Evolutionary conservation across 106 monocot genomes (phyloP).

Genomic region (Ottelia alismoides): DNA sequence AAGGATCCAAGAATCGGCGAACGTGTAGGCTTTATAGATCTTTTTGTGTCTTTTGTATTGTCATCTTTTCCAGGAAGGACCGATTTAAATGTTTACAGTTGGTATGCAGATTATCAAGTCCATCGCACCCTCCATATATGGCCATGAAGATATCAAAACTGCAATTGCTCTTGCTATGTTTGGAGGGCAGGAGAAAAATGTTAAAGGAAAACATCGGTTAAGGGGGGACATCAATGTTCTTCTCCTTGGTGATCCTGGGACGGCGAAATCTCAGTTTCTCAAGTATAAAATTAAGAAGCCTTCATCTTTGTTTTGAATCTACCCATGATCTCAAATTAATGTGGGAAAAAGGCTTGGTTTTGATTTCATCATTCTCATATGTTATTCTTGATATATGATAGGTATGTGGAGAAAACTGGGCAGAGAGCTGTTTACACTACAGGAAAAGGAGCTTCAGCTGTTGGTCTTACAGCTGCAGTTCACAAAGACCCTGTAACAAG

Average conservation of each 20-base stretch:
- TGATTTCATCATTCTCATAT: no score
- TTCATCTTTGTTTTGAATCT: no score
- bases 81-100: no score
- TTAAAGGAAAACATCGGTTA: conserved; percentile 91
- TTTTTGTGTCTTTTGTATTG: not conserved
- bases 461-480: conserved; percentile 95
- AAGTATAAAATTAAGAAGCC: conserved; percentile 95
- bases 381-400: conserved; percentile 6
- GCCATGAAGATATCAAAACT: conserved; percentile 96
- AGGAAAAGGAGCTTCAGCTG: conserved; percentile 98
- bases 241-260: conserved; percentile 98
- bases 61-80: not conserved
- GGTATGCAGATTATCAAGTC: conserved; percentile 99
- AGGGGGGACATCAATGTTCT: conserved; percentile 98
- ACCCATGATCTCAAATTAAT: no score
- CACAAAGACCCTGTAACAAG: conserved; percentile 98
- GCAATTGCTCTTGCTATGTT: conserved; percentile 99
- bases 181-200: conserved; percentile 97
- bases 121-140: conserved; percentile 98
- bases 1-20: conserved; percentile 96
- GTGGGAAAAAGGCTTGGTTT: no score
- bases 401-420: conserved; percentile 96
- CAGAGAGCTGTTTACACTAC: conserved; percentile 99
- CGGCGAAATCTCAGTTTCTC: conserved; percentile 98
- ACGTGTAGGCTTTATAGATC: conserved; percentile 39